Evolutionary conservation across 148 eudicot species (phyloP).

Genomic region (Talinum fruticosum): DNA sequence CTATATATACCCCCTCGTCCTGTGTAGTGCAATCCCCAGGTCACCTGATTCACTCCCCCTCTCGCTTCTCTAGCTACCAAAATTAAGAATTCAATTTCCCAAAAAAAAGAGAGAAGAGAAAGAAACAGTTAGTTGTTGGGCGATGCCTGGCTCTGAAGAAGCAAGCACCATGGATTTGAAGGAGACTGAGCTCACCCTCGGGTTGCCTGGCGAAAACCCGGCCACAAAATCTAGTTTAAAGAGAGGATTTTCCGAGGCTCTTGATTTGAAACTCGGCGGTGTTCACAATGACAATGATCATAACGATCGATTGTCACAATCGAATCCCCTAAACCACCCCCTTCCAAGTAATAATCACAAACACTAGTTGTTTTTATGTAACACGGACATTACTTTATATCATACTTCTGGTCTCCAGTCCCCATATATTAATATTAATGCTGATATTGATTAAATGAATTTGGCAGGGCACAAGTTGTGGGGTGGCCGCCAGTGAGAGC

Average conservation of each 20-base stretch:
- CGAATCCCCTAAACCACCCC: conserved; percentile 26
- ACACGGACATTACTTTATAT: not conserved
- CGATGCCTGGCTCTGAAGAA: conserved; percentile 25
- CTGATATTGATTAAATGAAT: not conserved
- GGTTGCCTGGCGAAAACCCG: conserved; percentile 36
- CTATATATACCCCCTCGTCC: conserved; percentile 2
- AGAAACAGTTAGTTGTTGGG: not conserved
- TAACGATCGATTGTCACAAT: conserved; percentile 11
- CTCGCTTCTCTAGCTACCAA: not conserved
- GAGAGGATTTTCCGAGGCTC: conserved; percentile 30
- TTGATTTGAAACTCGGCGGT: conserved; percentile 24
- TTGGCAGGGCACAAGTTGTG: conserved; percentile 42
- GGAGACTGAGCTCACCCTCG: conserved; percentile 47
- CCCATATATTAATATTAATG: not conserved
- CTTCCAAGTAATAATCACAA: conserved; percentile 27
- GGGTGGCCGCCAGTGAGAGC: conserved; percentile 63
- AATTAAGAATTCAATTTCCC: not conserved
- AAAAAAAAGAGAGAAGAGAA: not conserved
- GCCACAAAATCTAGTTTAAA: conserved; percentile 14
- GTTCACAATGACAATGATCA: not conserved
- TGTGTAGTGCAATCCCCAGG: not conserved
- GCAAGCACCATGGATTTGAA: conserved; percentile 30
- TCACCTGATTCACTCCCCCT: conserved; percentile 10
- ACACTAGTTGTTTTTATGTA: not conserved
- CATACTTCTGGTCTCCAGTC: not conserved